Base-by-base conservation (phyloP, 148 eudicot species). In the Oxyria digyna region DNA sequence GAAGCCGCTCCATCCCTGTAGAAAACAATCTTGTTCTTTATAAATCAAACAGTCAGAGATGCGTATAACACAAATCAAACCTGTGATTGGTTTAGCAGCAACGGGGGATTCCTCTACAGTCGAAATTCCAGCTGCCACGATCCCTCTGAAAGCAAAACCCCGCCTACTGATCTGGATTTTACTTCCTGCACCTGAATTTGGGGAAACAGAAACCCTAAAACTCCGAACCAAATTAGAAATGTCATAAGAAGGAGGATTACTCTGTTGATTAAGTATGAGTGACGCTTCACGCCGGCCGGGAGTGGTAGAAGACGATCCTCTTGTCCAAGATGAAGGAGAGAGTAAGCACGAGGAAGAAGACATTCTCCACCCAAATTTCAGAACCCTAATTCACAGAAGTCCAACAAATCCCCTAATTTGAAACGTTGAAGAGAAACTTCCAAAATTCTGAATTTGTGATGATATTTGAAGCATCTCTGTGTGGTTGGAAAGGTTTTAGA, bases 41-140 rank as follows among this genome's bases (percentile, higher is more conserved):
- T n/a, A 45, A 45, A 4, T 45, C 49, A 20, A 7, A 20, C 49
- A 13, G 17, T 45, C 18, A 4, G 49, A 45, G 49, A 45, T 0
- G n/a, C 49, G 11, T 8, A 9, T 21, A 52, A 50, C 29, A 21
- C 31, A 52, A 52, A 8, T 52, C 24, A 45, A 62, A 82, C 97
- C 89, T 85, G 81, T 73, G 75, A 81, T 69, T 40, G 97, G 87
- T 68, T 87, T 78, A 41, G 88, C 71, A 13, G 83, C 71, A 65
- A 84, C 68, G 55, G 97, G 75, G 70, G 94, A 81, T 11, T 77
- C 78, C 73, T 77, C 78, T 73, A 83, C 74, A 21, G 81, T 84
- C 21, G 97, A 80, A 79, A 85, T 76, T 62, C 96, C 96, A 62
- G 91, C 81, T 57, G 89, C 96, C 14, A 88, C 83, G 78, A 87